A percentile compares a stretch with the other conserved stretches of the same genome.
These are phyloP conservation scores for Aethionema arabicum DNA, from an alignment of 345 rosid genomes.

Conservation along the genomic window DNA sequence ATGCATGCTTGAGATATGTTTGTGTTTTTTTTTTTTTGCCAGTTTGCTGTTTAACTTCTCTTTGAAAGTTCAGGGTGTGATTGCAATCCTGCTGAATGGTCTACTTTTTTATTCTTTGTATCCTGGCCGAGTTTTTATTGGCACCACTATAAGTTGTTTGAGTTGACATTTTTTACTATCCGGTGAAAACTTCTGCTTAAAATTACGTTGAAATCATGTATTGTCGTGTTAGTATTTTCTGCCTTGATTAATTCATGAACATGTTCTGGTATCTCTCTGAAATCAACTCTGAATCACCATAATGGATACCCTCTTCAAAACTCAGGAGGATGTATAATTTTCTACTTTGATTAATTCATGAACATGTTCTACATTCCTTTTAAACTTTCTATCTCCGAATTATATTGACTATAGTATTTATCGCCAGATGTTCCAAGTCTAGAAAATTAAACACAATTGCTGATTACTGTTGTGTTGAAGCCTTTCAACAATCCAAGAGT, in stretches of 20 bases:
- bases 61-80: neutral
- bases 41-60: neutral
- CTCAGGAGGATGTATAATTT: conserved; percentile 4
- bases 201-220: conserved; percentile 3
- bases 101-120: neutral
- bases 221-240: conserved; percentile 2
- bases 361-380: neutral
- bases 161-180: conserved; percentile 1
- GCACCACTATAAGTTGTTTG: neutral
- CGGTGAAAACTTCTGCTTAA: conserved; percentile 5
- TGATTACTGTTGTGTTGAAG: conserved; percentile 7
- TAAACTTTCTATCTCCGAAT: neutral
- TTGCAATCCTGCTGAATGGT: conserved; percentile 11
- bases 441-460: neutral
- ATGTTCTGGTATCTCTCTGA: conserved; percentile 6
- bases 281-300: conserved; percentile 13
- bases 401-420: conserved; percentile 7
- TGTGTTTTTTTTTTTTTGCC: neutral
- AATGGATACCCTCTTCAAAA: conserved; percentile 4
- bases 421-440: conserved; percentile 18
- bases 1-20: neutral
- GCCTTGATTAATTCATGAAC: conserved; percentile 6
- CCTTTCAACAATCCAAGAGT: conserved; percentile 1
- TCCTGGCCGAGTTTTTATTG: conserved; percentile 1
- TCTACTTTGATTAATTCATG: too few species aligned